phyloP scores from a whole-genome alignment of 1,284 basidiomycete species.

The Caloboletus firmus region DNA sequence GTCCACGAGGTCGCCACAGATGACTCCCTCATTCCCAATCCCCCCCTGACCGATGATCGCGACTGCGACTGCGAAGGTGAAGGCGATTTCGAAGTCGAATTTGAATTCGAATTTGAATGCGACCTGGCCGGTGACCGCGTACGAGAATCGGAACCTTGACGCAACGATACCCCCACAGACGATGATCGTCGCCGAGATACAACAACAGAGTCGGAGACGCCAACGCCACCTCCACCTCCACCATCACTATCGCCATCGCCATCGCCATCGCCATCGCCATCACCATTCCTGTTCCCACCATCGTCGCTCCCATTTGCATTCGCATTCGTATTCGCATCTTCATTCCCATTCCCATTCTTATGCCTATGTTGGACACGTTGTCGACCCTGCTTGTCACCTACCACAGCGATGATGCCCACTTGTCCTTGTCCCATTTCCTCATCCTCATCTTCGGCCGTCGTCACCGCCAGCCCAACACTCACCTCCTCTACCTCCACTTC shows the following conservation, averaged over 20 bases:
- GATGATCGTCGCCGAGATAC: background rate
- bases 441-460: conserved; percentile 11
- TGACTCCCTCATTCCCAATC: conserved; percentile 17
- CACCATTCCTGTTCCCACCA: background rate
- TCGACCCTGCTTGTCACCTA: background rate
- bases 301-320: background rate
- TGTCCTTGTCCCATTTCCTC: background rate
- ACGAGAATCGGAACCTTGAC: background rate
- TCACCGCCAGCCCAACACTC: conserved; percentile 18
- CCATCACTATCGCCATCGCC: background rate
- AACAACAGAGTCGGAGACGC: background rate
- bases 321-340: background rate
- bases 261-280: background rate
- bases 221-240: background rate
- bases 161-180: background rate
- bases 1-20: conserved; percentile 33
- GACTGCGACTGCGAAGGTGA: conserved; percentile 13
- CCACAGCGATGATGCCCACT: background rate
- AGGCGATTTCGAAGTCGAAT: conserved; percentile 5
- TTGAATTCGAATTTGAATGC: conserved; percentile 6
- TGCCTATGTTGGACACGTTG: background rate
- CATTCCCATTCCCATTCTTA: background rate
- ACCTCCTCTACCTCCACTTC: conserved; percentile 7
- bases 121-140: conserved; percentile 2
- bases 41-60: conserved; percentile 15